Base-by-base conservation (phyloP, 768 basidiomycete species). In the Amyloporia xantha region DNA sequence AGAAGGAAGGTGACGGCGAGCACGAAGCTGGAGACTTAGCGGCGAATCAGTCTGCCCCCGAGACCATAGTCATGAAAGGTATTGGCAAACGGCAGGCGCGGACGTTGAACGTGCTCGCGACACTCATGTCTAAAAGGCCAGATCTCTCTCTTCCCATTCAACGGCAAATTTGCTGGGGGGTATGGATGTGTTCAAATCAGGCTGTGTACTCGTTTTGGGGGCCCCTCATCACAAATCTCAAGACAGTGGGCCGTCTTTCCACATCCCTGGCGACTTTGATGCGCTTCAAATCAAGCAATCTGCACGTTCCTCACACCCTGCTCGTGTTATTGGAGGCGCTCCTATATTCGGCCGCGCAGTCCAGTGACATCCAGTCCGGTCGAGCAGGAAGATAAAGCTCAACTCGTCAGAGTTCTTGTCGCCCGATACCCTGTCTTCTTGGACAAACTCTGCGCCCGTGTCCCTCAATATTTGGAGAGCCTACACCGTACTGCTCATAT, bases 111-210 rank as follows among this genome's bases (percentile, higher is more conserved):
- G n/a, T n/a, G n/a, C n/a, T n/a, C 15, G 30, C 30, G 30, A 33
- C 30, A 7, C 30, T 7, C 15, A 33, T 15, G 38, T 39, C 10
- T 15, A 6, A 7, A 13, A 39, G 38, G 13, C 38, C 10, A 39
- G 9, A 39, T 17, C 20, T 7, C 38, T 17, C 20, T 7, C 38
- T 6, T 7, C 38, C 44, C 3, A 30, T 35, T 15, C 20, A n/a
- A 11, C 44, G 44, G 20, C 44, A 45, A 23, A 45, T 45, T 11
- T 45, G 44, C 33, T 45, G 44, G 44, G 44, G 44, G 2, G 10
- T 45, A 3, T 45, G 44, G 44, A 25, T 25, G 24, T 33, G 30
- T 33, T 15, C 7, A 7, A 33, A 33, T 7, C 30, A 33, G 15
- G 15, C 15, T 27, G 28, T 35, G 19, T 5, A 12, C 21, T 2